A percentile compares a stretch with the other conserved stretches of the same genome.
Evolutionary conservation across 345 rosid genomes (phyloP).

Genomic region (Salix viminalis): DNA sequence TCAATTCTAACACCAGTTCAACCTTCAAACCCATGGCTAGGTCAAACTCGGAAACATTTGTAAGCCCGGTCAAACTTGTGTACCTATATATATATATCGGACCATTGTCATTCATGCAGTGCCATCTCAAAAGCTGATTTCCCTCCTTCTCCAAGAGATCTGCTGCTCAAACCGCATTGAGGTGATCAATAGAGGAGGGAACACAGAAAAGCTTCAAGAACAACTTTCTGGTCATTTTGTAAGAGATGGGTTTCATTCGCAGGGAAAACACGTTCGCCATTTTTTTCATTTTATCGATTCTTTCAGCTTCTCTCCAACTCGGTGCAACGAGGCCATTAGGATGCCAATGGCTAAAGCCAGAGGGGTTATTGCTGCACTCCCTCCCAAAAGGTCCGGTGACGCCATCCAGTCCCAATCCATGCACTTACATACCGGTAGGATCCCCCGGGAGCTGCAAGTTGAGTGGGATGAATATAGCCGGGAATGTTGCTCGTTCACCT

Average conservation of each 20-base stretch:
- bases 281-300: not conserved
- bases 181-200: not conserved
- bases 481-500: not conserved
- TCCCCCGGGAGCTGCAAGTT: not conserved
- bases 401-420: not conserved
- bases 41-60: not conserved
- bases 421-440: not conserved
- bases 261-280: not conserved
- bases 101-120: not conserved
- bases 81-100: not conserved
- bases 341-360: not conserved
- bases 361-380: not conserved
- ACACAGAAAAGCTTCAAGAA: not conserved
- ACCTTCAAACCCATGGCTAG: conserved; percentile 1
- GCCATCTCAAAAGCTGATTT: not conserved
- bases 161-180: not conserved
- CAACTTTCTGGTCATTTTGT: not conserved
- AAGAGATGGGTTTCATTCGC: conserved; percentile 1
- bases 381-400: not conserved
- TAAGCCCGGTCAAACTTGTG: not conserved
- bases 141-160: not conserved
- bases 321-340: conserved; percentile 17
- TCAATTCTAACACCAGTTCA: not conserved
- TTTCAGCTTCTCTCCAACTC: conserved; percentile 4
- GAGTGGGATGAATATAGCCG: conserved; percentile 11